phyloP scores from a whole-genome alignment of 2,329 filamentous ascomycete species.

The Trichoderma sp. region DNA sequence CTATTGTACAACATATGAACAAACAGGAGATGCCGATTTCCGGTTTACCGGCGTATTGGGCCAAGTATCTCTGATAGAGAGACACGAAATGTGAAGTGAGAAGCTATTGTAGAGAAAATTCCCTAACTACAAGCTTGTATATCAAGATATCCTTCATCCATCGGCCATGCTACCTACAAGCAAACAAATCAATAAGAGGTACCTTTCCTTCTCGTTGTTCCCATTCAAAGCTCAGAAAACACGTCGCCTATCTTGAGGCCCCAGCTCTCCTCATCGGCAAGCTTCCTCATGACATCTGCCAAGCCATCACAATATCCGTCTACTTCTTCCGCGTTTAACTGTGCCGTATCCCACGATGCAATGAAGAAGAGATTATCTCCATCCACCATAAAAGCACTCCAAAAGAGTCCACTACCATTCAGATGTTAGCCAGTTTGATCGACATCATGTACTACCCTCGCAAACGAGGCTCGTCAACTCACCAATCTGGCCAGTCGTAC shows the following conservation, averaged over 20 bases:
- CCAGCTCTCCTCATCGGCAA: conserved; percentile 32
- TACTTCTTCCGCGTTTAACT: conserved; percentile 35
- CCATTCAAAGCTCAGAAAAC: conserved; percentile 19
- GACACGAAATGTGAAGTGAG: not conserved
- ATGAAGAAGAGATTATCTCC: conserved; percentile 35
- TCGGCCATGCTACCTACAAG: not conserved
- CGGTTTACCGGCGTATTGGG: not conserved
- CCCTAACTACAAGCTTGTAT: not conserved
- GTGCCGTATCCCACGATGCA: conserved; percentile 42
- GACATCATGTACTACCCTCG: not conserved
- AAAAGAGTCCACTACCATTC: conserved; percentile 35
- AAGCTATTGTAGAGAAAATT: not conserved
- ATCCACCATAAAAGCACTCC: conserved; percentile 40
- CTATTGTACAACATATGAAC: not conserved
- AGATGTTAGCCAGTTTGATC: not conserved
- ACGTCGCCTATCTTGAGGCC: conserved; percentile 29
- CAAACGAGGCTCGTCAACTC: conserved; percentile 20
- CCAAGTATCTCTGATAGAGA: not conserved
- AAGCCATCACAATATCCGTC: conserved; percentile 33
- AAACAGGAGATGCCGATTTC: not conserved
- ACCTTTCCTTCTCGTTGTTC: not conserved
- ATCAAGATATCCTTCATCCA: not conserved
- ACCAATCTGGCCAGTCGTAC: conserved; percentile 41
- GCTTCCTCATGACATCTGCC: conserved; percentile 32
- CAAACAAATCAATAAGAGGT: not conserved